Percentiles rank a stretch among this genome's conserved stretches.
These are phyloP conservation scores for Fraxinus greggii DNA, from an alignment of 305 asterid species.

Conservation along the genomic window DNA sequence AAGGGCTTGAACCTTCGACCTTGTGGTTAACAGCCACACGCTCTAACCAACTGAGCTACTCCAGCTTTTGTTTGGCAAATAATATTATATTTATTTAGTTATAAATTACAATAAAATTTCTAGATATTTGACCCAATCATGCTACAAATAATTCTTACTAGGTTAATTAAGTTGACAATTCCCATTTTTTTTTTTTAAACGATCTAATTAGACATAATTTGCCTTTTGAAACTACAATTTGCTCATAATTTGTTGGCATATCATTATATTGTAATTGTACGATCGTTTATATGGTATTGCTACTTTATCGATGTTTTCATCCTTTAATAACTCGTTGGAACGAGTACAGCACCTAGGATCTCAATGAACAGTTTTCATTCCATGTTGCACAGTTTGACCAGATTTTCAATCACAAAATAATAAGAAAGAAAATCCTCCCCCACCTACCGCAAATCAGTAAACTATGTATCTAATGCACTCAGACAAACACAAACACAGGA, in stretches of 20 bases:
- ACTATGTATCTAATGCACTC: not conserved
- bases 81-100: too few relatives aligned
- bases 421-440: not conserved
- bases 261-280: not conserved
- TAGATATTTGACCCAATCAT: not conserved
- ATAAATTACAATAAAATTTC: too few relatives aligned
- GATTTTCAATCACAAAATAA: not conserved
- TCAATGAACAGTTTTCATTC: not conserved
- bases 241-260: too few relatives aligned
- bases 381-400: not conserved
- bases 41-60: slow-evolving; percentile 84
- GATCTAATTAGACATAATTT: not conserved
- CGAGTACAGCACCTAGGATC: not conserved
- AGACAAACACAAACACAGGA: not conserved
- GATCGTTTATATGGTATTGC: not conserved
- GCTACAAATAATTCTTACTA: not conserved
- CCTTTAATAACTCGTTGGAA: not conserved
- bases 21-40: slow-evolving; percentile 86
- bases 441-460: not conserved
- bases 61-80: slow-evolving; percentile 31
- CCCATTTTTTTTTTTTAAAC: not conserved
- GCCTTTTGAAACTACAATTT: not conserved
- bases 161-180: not conserved
- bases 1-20: slow-evolving; percentile 78
- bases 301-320: not conserved